Conservation (phyloP, 2,329 filamentous ascomycete genomes). For the Ophiostoma populinum region DNA sequence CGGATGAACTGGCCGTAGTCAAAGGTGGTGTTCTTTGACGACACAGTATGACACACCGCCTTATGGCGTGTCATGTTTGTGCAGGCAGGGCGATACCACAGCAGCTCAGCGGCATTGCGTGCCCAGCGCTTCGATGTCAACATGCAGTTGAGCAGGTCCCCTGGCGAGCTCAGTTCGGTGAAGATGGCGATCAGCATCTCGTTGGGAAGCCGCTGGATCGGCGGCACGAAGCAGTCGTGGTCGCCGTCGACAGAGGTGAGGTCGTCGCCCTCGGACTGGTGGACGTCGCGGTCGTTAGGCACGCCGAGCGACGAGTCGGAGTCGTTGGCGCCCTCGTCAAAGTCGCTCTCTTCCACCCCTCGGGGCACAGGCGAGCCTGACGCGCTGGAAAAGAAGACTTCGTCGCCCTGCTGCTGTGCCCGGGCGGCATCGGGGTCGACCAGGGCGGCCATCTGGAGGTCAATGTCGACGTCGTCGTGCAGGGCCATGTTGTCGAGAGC, state of each 20-base stretch:
- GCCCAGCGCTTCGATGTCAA: slow-evolving; percentile 91
- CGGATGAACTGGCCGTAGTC: slow-evolving; percentile 81
- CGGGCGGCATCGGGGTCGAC: too few species aligned
- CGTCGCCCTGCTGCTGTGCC: slow-evolving; percentile 21
- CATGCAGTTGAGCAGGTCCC: slow-evolving; percentile 76
- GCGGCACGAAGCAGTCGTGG: slow-evolving; percentile 40
- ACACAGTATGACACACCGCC: slow-evolving; percentile 64
- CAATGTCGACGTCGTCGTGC: too few species aligned
- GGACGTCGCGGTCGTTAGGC: slow-evolving; percentile 60
- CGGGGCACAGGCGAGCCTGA: slow-evolving; percentile 58
- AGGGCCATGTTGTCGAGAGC: too few species aligned
- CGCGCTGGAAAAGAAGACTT: slow-evolving; percentile 46
- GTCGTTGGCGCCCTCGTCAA: slow-evolving; percentile 77
- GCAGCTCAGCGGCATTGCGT: slow-evolving; percentile 72
- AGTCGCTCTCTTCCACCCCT: slow-evolving; percentile 86
- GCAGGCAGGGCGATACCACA: slow-evolving; percentile 90
- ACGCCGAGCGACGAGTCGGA: slow-evolving; percentile 82
- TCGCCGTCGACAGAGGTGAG: slow-evolving; percentile 18
- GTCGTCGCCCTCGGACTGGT: too few species aligned
- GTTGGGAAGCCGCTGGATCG: slow-evolving; percentile 72
- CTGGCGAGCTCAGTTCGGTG: slow-evolving; percentile 56
- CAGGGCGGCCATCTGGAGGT: too few species aligned
- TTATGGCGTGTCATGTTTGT: slow-evolving; percentile 70
- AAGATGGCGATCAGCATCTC: slow-evolving; percentile 93
- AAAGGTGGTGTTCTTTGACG: slow-evolving; percentile 60